Evolutionary conservation across 805 yeast species (phyloP).

Genomic region (Kodamaea nitidulidarum): DNA sequence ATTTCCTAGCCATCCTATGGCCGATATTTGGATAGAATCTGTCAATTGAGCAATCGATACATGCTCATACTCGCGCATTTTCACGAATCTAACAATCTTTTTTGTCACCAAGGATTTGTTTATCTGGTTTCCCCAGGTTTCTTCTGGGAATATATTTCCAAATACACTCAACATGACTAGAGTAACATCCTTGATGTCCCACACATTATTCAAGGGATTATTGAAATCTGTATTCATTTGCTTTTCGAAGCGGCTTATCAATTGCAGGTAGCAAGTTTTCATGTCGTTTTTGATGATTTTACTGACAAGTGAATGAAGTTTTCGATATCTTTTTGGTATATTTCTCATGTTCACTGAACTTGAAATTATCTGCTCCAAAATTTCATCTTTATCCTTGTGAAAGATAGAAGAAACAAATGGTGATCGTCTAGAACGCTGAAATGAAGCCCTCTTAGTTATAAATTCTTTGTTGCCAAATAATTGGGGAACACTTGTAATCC

Average conservation of each 20-base stretch:
- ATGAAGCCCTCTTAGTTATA: not conserved
- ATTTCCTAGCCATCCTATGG: constrained; percentile 55
- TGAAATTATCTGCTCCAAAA: not conserved
- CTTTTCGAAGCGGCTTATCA: constrained; percentile 34
- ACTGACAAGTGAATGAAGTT: constrained; percentile 15
- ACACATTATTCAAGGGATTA: constrained; percentile 29
- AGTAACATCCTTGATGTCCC: constrained; percentile 32
- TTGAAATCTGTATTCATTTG: constrained; percentile 3
- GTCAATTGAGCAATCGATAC: constrained; percentile 30
- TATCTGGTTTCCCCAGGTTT: constrained; percentile 47
- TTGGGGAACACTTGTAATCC: constrained; percentile 11
- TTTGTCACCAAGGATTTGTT: constrained; percentile 44
- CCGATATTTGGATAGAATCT: constrained; percentile 35
- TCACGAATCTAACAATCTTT: constrained; percentile 35
- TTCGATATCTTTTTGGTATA: constrained; percentile 11
- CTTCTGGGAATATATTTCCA: constrained; percentile 48
- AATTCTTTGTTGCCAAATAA: not conserved
- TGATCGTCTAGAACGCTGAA: not conserved
- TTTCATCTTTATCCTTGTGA: not conserved
- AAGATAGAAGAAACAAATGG: not conserved
- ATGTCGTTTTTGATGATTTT: constrained; percentile 31
- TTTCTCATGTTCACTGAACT: constrained; percentile 4
- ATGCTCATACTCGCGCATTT: constrained; percentile 32
- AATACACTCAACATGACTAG: constrained; percentile 41
- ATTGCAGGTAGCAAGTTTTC: constrained; percentile 25